A percentile compares a stretch with the other conserved stretches of the same genome.
These are phyloP conservation scores for Dactylonectria macrodidyma DNA, from an alignment of 2,329 filamentous ascomycete species.

Conservation along the genomic window DNA sequence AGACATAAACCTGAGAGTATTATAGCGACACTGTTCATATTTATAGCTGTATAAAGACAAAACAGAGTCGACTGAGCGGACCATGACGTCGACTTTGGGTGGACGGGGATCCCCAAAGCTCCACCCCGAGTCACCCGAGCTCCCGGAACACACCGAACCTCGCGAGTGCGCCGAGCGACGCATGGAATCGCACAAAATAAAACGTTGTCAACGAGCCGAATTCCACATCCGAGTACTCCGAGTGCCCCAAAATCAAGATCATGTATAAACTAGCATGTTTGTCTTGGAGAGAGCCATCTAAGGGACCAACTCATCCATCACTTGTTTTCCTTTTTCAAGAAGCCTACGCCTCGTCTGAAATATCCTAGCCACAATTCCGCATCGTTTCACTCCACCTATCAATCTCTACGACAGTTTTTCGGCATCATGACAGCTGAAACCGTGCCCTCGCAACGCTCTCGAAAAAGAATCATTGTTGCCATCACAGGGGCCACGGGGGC, in stretches of 20 bases:
- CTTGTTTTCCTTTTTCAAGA: not conserved
- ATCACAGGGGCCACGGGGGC: conserved; percentile 41
- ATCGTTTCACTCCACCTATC: not conserved
- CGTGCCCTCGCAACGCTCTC: not conserved
- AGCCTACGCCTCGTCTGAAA: not conserved
- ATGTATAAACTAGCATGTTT: not conserved
- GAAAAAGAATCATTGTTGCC: conserved; percentile 37
- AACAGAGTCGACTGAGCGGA: not conserved
- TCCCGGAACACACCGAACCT: conserved; percentile 20
- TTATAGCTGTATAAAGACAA: not conserved
- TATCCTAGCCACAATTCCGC: not conserved
- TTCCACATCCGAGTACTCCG: not conserved
- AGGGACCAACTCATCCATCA: not conserved
- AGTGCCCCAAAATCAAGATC: not conserved
- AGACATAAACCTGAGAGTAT: too few relatives aligned
- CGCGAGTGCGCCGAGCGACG: not conserved
- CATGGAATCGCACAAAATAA: not conserved
- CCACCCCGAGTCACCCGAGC: conserved; percentile 30
- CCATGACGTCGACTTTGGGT: not conserved
- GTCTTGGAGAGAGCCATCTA: not conserved
- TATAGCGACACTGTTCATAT: not conserved
- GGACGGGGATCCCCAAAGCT: not conserved
- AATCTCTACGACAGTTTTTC: not conserved
- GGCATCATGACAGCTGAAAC: not conserved
- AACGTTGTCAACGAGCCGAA: not conserved